A percentile compares a stretch with the other conserved stretches of the same genome.
These are phyloP conservation scores for Monosporozyma aquatica DNA, from an alignment of 805 yeast species.

Conservation along the genomic window DNA sequence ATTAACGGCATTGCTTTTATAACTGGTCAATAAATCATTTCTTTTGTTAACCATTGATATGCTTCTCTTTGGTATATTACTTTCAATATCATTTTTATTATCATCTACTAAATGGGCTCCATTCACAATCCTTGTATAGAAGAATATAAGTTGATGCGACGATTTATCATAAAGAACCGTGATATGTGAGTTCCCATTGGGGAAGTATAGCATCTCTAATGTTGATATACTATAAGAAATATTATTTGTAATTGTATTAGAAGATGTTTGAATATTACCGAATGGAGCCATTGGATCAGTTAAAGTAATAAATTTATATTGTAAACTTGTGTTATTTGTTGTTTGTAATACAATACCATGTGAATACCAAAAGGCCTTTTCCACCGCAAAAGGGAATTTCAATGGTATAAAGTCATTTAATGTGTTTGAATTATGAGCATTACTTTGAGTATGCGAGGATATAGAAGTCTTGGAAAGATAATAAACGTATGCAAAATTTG, in stretches of 20 bases:
- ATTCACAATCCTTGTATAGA: constrained; percentile 17
- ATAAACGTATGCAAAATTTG: constrained; percentile 55
- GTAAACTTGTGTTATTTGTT: constrained; percentile 18
- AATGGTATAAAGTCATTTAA: constrained; percentile 19
- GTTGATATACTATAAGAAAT: not conserved
- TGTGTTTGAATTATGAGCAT: not conserved
- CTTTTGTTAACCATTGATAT: constrained; percentile 19
- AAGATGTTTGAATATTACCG: constrained; percentile 61
- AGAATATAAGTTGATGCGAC: constrained; percentile 15
- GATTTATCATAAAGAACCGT: constrained; percentile 19
- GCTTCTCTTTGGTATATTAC: constrained; percentile 10
- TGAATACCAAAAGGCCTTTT: constrained; percentile 52
- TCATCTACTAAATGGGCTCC: not conserved
- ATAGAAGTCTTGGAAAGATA: constrained; percentile 43
- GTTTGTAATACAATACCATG: constrained; percentile 57
- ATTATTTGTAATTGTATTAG: constrained; percentile 42
- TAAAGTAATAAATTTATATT: constrained; percentile 47
- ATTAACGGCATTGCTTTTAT: not conserved
- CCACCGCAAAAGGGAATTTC: constrained; percentile 61
- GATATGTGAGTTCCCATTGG: constrained; percentile 23
- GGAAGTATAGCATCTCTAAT: constrained; percentile 26
- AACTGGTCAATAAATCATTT: constrained; percentile 3
- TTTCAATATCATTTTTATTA: not conserved
- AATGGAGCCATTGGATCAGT: constrained; percentile 69
- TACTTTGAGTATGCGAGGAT: too few species aligned